Evolutionary conservation across 2,329 filamentous ascomycete genomes (phyloP).

Genomic region (Cytospora paraplurivora): DNA sequence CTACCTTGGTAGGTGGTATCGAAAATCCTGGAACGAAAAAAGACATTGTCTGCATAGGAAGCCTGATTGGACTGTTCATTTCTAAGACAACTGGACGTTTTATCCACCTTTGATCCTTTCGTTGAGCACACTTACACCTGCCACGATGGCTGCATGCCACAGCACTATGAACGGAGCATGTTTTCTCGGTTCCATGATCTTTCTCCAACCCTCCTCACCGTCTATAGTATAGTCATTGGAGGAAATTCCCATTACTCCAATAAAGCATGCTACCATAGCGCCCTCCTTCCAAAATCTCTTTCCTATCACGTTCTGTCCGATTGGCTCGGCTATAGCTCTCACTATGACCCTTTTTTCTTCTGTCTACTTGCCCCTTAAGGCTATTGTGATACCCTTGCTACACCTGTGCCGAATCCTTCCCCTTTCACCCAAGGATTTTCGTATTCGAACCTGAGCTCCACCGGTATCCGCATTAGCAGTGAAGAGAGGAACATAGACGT

Average conservation of each 20-base stretch:
- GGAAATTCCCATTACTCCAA: slow-evolving; percentile 15
- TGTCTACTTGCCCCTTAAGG: neutral
- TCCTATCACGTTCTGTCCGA: neutral
- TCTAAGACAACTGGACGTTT: slow-evolving; percentile 1
- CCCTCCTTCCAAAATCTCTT: neutral
- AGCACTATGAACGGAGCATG: slow-evolving; percentile 5
- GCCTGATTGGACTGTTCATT: neutral
- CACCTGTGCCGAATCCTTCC: neutral
- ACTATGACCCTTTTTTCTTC: slow-evolving; percentile 4
- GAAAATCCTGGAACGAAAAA: neutral
- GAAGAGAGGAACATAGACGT: neutral
- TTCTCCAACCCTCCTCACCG: slow-evolving; percentile 7
- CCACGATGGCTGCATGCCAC: slow-evolving; percentile 18
- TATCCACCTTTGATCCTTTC: slow-evolving; percentile 14
- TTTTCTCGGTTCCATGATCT: neutral
- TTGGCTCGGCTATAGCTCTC: slow-evolving; percentile 10
- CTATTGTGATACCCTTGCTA: slow-evolving; percentile 6
- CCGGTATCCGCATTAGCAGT: neutral
- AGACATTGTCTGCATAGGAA: neutral
- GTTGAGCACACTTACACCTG: slow-evolving; percentile 3
- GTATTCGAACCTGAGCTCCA: neutral
- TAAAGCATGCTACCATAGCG: slow-evolving; percentile 9
- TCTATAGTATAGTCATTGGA: slow-evolving; percentile 19
- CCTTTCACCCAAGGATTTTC: neutral
- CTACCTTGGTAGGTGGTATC: neutral